Percentiles rank a stretch among this genome's conserved stretches.
These are phyloP conservation scores for Russula olivacea DNA, from an alignment of 768 basidiomycete species.

Conservation along the genomic window DNA sequence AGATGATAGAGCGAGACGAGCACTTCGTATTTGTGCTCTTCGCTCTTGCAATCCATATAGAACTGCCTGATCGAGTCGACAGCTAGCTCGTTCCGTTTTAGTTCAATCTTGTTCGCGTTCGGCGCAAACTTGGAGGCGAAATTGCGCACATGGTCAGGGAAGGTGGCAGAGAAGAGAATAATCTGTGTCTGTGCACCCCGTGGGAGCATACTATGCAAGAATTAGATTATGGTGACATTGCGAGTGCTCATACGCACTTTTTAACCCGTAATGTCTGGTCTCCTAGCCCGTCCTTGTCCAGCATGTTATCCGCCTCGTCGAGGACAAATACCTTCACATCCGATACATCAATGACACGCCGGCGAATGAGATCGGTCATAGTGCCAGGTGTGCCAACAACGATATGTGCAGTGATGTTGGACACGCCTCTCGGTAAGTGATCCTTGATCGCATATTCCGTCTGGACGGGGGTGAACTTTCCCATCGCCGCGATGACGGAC, in stretches of 20 bases:
- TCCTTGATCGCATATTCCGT: conserved; percentile 97
- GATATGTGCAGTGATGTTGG: conserved; percentile 76
- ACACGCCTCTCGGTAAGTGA: conserved; percentile 58
- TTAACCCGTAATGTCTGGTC: conserved; percentile 93
- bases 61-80: conserved; percentile 95
- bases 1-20: conserved; percentile 84
- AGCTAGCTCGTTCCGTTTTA: conserved; percentile 88
- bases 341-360: conserved; percentile 70
- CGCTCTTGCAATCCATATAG: conserved; percentile 92
- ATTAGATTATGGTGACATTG: background rate
- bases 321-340: conserved; percentile 89
- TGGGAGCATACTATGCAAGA: conserved; percentile 48
- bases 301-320: conserved; percentile 99
- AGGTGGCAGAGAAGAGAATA: conserved; percentile 96
- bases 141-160: conserved; percentile 87
- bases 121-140: conserved; percentile 94
- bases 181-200: conserved; percentile 59
- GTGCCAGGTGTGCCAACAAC: conserved; percentile 97
- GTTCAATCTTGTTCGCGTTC: conserved; percentile 90
- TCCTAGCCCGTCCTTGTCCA: conserved; percentile 88
- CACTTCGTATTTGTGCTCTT: conserved; percentile 93
- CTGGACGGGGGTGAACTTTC: conserved; percentile 88
- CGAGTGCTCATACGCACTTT: conserved; percentile 53
- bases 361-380: conserved; percentile 78
- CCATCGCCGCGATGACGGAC: conserved; percentile 90